Evolutionary conservation across 2,329 filamentous ascomycete species (phyloP).

Genomic region (Paraconiothyrium brasiliense): DNA sequence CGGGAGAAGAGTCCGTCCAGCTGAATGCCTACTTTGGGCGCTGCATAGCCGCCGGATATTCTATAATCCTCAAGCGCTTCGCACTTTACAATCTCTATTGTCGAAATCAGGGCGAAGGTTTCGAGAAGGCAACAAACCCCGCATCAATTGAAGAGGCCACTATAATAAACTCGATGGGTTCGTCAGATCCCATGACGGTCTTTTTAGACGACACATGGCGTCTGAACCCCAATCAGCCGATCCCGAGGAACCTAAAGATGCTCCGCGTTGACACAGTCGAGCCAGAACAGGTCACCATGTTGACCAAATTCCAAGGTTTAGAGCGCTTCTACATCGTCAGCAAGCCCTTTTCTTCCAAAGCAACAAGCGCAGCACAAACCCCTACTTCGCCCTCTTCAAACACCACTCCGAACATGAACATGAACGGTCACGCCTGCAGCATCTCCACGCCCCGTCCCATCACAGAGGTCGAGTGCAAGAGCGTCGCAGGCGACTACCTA

Average conservation of each 20-base stretch:
- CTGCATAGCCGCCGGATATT: slow-evolving; percentile 58
- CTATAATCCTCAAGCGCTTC: slow-evolving; percentile 60
- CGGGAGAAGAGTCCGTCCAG: slow-evolving; percentile 65
- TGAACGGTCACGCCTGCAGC: slow-evolving; percentile 27
- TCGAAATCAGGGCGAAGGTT: slow-evolving; percentile 57
- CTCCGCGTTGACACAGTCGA: slow-evolving; percentile 61
- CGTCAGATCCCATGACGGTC: slow-evolving; percentile 56
- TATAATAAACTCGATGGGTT: slow-evolving; percentile 62
- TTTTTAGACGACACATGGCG: slow-evolving; percentile 68
- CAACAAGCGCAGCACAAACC: slow-evolving; percentile 38
- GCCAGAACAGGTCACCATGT: slow-evolving; percentile 54
- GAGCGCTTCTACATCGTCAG: slow-evolving; percentile 64
- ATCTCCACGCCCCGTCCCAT: slow-evolving; percentile 26
- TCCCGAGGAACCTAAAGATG: slow-evolving; percentile 55
- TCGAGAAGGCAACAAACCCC: slow-evolving; percentile 56
- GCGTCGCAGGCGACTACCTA: slow-evolving; percentile 57
- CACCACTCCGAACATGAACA: slow-evolving; percentile 31
- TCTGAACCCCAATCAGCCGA: slow-evolving; percentile 28
- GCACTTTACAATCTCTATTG: slow-evolving; percentile 68
- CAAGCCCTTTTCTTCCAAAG: slow-evolving; percentile 33
- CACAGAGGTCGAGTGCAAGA: slow-evolving; percentile 44
- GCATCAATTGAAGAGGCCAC: slow-evolving; percentile 59
- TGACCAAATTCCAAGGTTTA: slow-evolving; percentile 55
- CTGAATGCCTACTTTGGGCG: slow-evolving; percentile 66
- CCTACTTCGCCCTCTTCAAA: slow-evolving; percentile 39